A percentile compares a stretch with the other conserved stretches of the same genome.
phyloP scores from a whole-genome alignment of 2,329 filamentous ascomycete genomes.

The Achaetomium macrosporum region DNA sequence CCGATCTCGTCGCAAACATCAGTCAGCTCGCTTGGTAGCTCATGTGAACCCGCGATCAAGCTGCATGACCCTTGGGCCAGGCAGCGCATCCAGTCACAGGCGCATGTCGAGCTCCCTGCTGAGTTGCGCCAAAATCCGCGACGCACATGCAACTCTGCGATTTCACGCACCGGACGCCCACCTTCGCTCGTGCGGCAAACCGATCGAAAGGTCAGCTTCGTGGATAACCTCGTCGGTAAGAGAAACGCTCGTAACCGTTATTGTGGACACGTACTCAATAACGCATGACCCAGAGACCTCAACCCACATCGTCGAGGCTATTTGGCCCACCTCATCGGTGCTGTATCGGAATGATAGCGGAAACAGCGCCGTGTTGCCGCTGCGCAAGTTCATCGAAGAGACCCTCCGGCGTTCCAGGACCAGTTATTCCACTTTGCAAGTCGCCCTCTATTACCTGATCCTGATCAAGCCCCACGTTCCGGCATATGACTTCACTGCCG shows the following conservation, averaged over 20 bases:
- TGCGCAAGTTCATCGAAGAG: conserved; percentile 96
- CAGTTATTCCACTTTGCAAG: conserved; percentile 95
- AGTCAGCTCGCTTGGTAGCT: conserved; percentile 27
- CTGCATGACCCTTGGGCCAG: conserved; percentile 30
- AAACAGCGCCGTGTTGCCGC: conserved; percentile 72
- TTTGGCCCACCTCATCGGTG: conserved; percentile 88
- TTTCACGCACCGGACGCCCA: conserved; percentile 55
- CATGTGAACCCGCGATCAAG: conserved; percentile 25
- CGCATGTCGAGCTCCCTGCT: conserved; percentile 44
- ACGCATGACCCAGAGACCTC: conserved; percentile 70
- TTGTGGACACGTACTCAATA: conserved; percentile 31
- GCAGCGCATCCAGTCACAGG: conserved; percentile 22
- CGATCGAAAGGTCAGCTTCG: conserved; percentile 90
- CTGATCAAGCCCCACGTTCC: conserved; percentile 89
- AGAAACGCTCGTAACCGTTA: conserved; percentile 16
- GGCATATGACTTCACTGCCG: conserved; percentile 75
- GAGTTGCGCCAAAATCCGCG: conserved; percentile 62
- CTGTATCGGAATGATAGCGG: conserved; percentile 68
- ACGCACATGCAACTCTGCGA: conserved; percentile 49
- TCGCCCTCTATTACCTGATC: conserved; percentile 92
- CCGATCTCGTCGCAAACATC: conserved; percentile 30
- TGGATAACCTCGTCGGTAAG: conserved; percentile 98
- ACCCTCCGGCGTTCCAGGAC: conserved; percentile 90
- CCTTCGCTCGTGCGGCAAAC: conserved; percentile 77
- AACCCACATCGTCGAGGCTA: conserved; percentile 92